Evolutionary conservation across 2,329 filamentous ascomycete species (phyloP), one percentile per base, ranked within the genome.

Genomic region (Fusarium brachygibbosum): DNA sequence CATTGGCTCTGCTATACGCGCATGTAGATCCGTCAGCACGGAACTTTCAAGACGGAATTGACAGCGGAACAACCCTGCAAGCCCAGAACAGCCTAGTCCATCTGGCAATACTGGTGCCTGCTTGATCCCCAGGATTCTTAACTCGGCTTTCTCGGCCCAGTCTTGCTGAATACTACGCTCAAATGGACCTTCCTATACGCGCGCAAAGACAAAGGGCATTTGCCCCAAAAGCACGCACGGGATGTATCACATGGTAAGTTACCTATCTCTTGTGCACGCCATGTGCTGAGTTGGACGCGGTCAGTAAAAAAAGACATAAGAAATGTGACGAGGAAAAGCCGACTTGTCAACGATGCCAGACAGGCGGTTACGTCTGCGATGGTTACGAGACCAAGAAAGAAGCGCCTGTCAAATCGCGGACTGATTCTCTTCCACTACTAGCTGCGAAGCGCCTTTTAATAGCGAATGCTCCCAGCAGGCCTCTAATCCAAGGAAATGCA

Each of bases 291-390:
- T 12, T 3, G 11, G 10, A 1, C 5, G 13, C 5, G 13, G 14
- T 4, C 8, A 62, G 58, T n/a, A 62, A 62, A 38, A 62, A 62
- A 3, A 16, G 59, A 13, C 59, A 62, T 7, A 62, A 62, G 23
- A 62, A 62, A 7, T 62, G 59, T 3, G 59, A 34, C 2, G 59
- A 62, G 21, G 57, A 46, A 8, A 62, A 62, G 17, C 59, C 59
- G 5, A 45, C 40, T 1, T 62, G 59, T 14, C 44, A 46, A 17
- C 37, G 59, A 19, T 62, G 59, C 59, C 62, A 21, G 23, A 25
- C 44, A n/a, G 59, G 59, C 4, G 59, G 57, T 9, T 62, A 62
- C 34, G 59, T 62, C 6, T 62, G 59, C 14, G 59, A 62, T n/a
- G 59, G 59, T 4, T 62, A 62, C 23, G 50, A 40, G 12, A 16